Percentiles rank a stretch among this genome's conserved stretches.
phyloP scores from a whole-genome alignment of 257 asterid species.

The Coffea canephora region DNA sequence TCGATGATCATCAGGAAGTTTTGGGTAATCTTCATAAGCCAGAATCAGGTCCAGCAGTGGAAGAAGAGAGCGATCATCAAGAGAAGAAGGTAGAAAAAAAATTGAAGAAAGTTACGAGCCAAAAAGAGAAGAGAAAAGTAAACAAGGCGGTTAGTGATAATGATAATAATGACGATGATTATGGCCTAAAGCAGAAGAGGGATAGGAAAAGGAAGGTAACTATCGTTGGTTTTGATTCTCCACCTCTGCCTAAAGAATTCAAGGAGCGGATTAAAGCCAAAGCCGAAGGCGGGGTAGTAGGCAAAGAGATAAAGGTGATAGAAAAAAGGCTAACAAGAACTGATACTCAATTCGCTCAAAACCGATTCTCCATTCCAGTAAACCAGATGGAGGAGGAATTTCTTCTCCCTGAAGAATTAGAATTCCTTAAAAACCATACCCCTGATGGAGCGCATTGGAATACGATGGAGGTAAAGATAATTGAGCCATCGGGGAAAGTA shows the following conservation, averaged over 20 bases:
- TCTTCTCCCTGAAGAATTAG: not conserved
- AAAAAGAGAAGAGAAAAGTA: not conserved
- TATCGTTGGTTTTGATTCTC: not conserved
- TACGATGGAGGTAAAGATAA: not conserved
- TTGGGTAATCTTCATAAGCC: not conserved
- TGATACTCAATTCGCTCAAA: too few species aligned
- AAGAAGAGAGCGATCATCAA: not conserved
- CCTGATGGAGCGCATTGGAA: not conserved
- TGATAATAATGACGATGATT: too few species aligned
- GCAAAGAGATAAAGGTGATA: not conserved
- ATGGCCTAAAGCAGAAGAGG: not conserved
- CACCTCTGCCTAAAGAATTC: not conserved
- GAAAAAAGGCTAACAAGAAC: not conserved
- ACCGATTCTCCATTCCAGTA: not conserved
- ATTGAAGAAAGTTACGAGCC: not conserved
- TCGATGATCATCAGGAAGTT: too few species aligned
- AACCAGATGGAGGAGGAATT: too few species aligned
- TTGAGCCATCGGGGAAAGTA: not conserved
- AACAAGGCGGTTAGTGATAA: too few species aligned
- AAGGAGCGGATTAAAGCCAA: too few species aligned
- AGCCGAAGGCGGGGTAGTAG: not conserved
- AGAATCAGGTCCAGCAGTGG: not conserved
- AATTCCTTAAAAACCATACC: too few species aligned
- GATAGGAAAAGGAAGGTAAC: too few species aligned
- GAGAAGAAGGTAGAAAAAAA: not conserved